Evolutionary conservation across 2,329 filamentous ascomycete genomes (phyloP), one percentile per base, ranked within the genome.

Genomic region (Whalleya microplaca): DNA sequence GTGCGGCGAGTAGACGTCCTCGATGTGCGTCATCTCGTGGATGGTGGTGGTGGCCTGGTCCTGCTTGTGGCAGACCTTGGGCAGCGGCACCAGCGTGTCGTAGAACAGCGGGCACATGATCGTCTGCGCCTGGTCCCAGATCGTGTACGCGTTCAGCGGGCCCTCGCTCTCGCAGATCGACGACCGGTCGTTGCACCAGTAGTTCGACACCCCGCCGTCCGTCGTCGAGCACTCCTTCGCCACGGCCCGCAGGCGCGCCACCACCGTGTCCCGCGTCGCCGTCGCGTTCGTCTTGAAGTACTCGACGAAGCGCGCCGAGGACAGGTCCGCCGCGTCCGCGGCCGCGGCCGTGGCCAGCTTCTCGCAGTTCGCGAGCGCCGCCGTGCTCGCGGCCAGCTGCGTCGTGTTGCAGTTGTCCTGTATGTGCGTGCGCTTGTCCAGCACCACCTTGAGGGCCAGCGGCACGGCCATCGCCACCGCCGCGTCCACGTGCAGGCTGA

Each of bases 81-180:
- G 64, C 18, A 66, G 27, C 3, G 59, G 49, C 2, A 63, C 59
- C 19, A 62, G 48, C 18, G 54, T 58, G 27, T 61, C 56, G 41
- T 61, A 65, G 49, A 64, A 66, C 5, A 66, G 51, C 21, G 64
- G 65, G 18, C 61, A 67, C 55, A 64, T 56, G 12, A 67, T 47
- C 32, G 65, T 56, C 19, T 29, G 56, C 45, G 58, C 48, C 10
- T 60, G 44, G 41, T 59, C 56, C 48, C 49, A 64, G 21, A 50
- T 44, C 1, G 64, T 65, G 47, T 66, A 67, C 20, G 63, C 63
- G 23, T 61, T 59, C 44, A 67, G 45, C 14, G 64, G 64, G 1
- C 56, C 58, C 2, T 65, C 50, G 1, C 47, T 43, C 9, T 64
- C 59, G 50, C 63, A 66, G 8, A 64, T 27, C 23, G 3, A 23